Evolutionary conservation across 2,329 filamentous ascomycete species (phyloP), one percentile per base, ranked within the genome.

Genomic region (Diaporthe velutina): DNA sequence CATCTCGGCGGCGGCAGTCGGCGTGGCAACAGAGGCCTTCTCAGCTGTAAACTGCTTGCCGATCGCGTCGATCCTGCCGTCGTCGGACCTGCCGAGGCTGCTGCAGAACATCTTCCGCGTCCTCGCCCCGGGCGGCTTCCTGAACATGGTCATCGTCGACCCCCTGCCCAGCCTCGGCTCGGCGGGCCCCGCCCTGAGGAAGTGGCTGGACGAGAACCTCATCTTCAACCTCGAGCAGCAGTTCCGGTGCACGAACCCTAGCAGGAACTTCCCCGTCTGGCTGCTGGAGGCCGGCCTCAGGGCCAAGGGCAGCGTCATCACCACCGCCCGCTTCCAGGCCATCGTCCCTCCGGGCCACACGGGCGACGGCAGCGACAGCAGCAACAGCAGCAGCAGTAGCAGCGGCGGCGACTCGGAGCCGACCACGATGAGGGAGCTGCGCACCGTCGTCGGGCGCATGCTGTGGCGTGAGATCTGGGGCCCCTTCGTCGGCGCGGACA

Each of bases 401-500:
- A 75, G 74, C 6, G 76, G 76, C 19, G 70, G 71, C 54, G 74
- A 75, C 33, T 64, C 74, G 6, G 78, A 79, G n/a, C 74, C 75
- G 15, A 64, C 73, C 12, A 10, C 58, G n/a, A 72, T 42, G 38
- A 74, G 25, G 72, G 68, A 76, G 78, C 83, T 92, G 4, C 86
- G 87, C 73, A 89, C 85, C 73, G 80, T 88, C 2, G 84, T 90
- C 1, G 90, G 89, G 0, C 85, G 89, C 48, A 87, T 90, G 84
- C 82, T 93, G 25, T 93, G 91, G 91, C 85, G 86, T 78, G 88
- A 92, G 78, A 86, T 90, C 17, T 93, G 90, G 91, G 90, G 90
- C 0, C 79, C 80, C 4, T 88, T 85, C 74, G 86, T 91, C 12
- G 85, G 84, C 3, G 85, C 85, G 0, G 81, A 85, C 9, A 83